Base-by-base conservation (phyloP, 495 filamentous ascomycete genomes). In the Bombardia bombarda region DNA sequence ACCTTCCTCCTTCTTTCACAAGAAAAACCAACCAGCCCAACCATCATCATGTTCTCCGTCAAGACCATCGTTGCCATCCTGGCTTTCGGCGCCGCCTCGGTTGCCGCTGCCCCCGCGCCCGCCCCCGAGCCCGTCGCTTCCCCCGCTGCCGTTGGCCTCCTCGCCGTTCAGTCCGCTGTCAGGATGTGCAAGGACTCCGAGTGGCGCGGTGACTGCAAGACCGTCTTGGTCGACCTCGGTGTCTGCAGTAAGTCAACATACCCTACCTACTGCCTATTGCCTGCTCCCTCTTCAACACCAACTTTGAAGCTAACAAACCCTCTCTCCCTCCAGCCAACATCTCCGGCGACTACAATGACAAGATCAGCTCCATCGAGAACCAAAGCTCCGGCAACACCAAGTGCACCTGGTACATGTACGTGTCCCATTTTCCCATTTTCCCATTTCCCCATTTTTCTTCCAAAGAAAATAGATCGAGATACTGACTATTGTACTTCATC, bases 281-380 rank as follows among this genome's bases (percentile, higher is more conserved):
- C 6, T 28, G 19, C 30, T 16, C 17, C 28, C 4, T 5, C 2
- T 31, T 20, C 17, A 17, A 4, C 4, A 23, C 24, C 24, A 3
- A 12, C 19, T 9, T 20, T 3, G 9, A 20, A 2, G 20, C 39
- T 22, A 21, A 14, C n/a, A 33, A 7, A 14, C 6, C 14, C 16
- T 5, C 13, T 30, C 12, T 4, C 17, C 5, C 10, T 3, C 3
- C n/a, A 43, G 40, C 13, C 13, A 9, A 7, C 40, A 5, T 43
- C 5, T 18, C 21, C 21, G 30, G 17, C 7, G 40, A 10, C 3
- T 43, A 31, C 30, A 26, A 43, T 14, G 32, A 43, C 21, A 10
- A 22, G 8, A 25, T 35, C 40, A 43, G 40, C 40, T 43, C 30
- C 6, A 35, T 43, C 40, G 10, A 17, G 3, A 43, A 43, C 31